A percentile compares a stretch with the other conserved stretches of the same genome.
Evolutionary conservation across 2,329 filamentous ascomycete species (phyloP).

Genomic region (Aspergillus ibericus): DNA sequence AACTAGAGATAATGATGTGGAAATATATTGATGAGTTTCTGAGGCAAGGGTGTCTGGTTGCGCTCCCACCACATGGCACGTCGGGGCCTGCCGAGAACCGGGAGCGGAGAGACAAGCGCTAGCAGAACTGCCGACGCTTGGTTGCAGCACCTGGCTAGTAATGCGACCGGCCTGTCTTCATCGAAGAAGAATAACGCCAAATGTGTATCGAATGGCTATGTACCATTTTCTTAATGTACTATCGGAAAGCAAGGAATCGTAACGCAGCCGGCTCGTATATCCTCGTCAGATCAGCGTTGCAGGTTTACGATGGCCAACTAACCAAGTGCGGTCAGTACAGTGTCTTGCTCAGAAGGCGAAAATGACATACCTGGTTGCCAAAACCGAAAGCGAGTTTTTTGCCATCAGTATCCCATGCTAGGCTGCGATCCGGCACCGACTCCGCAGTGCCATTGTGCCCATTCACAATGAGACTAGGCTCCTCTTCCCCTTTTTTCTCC

Average conservation of each 20-base stretch:
- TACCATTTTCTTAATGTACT: not conserved
- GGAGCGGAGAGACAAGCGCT: conserved; percentile 1
- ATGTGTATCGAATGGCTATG: not conserved
- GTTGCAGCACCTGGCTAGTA: not conserved
- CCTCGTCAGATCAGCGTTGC: conserved; percentile 33
- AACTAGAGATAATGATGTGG: conserved; percentile 18
- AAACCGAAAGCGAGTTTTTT: conserved; percentile 54
- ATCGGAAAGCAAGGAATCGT: not conserved
- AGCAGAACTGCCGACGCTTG: not conserved
- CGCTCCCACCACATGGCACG: conserved; percentile 3
- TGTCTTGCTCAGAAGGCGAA: conserved; percentile 1
- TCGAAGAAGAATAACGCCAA: not conserved
- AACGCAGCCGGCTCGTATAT: not conserved
- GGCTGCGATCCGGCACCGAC: conserved; percentile 37
- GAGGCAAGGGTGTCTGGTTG: not conserved
- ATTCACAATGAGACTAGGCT: conserved; percentile 30
- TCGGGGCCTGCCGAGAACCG: conserved; percentile 7
- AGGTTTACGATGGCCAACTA: conserved; percentile 43
- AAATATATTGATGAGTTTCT: not conserved
- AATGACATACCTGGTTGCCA: conserved; percentile 47
- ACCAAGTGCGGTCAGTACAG: conserved; percentile 4
- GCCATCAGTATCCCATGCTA: conserved; percentile 57
- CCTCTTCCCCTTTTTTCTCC: conserved; percentile 35
- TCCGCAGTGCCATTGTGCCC: conserved; percentile 36
- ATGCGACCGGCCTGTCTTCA: not conserved